Evolutionary conservation across 257 asterid species (phyloP), one percentile per base, ranked within the genome.

Genomic region (Solanum paucissectum): DNA sequence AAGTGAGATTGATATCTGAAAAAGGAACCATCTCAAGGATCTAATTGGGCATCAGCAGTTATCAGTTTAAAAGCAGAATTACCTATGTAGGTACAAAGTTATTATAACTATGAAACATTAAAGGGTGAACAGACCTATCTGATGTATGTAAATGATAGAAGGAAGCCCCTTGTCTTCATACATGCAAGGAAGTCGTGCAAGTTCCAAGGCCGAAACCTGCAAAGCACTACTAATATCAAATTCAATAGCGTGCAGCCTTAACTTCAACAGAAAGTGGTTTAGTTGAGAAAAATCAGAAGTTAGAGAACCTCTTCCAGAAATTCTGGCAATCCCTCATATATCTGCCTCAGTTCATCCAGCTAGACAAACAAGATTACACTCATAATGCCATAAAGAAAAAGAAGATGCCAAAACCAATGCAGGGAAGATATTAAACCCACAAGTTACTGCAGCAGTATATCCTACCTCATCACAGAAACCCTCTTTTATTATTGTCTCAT

Each of bases 341-440:
- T 95, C 91, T 97, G 99, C 92, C 99, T 95, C 91, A 97, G 95
- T 91, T 97, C 99, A 85, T 97, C 99, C 93, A 97, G 92, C 99
- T 97, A 93, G 93, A 96, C 83, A 89, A 84, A 90, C 79, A 87
- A 79, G 86, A 86, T 87, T 84, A 66, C 60, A 74, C 60, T 72
- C 81, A 68, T 38, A 27, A 73, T 79, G 76, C 42, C 69, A 75
- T 75, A 73, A 84, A 83, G 40, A 66, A 83, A 83, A 29, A 60
- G 49, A 72, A 84, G 62, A 79, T 40, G 20, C 34, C 60, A 73
- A 73, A 83, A 46, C 46, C 87, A 86, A 23, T 44, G 88, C 25
- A 86, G 72, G 21, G 72, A 46, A 86, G 74, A 72, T 23, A 86
- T 9, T 62, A 49, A 49, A 73, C 69, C 85, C 85, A 49, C 68